Conservation (phyloP, 176 grass and related monocot genomes). For the Typha latifolia region DNA sequence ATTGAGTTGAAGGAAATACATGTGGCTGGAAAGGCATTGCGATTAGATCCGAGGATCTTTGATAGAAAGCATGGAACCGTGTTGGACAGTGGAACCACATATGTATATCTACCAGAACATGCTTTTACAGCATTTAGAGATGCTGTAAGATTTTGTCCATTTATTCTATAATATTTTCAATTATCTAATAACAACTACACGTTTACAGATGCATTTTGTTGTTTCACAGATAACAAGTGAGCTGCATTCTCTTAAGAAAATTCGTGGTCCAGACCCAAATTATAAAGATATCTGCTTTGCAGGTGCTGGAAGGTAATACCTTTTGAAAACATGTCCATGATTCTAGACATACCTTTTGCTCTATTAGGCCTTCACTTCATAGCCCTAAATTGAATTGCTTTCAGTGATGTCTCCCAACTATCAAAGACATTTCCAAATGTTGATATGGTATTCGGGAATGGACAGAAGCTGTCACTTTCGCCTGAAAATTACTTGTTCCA, state of each 20-base stretch:
- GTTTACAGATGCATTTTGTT: neutral
- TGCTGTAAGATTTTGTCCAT: conserved; percentile 53
- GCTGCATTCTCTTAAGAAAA: conserved; percentile 77
- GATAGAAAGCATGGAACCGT: conserved; percentile 74
- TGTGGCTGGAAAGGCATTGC: conserved; percentile 71
- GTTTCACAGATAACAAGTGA: conserved; percentile 60
- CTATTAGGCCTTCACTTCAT: neutral
- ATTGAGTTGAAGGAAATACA: conserved; percentile 93
- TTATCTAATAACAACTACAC: neutral
- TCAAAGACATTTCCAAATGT: conserved; percentile 72
- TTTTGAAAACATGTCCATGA: neutral
- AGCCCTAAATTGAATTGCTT: conserved; percentile 3
- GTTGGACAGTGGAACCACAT: conserved; percentile 97
- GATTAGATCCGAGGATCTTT: conserved; percentile 65
- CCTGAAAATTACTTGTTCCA: conserved; percentile 99
- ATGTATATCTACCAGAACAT: conserved; percentile 91
- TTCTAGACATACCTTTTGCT: neutral
- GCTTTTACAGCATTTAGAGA: conserved; percentile 88
- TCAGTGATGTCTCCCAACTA: conserved; percentile 56
- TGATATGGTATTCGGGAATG: conserved; percentile 95
- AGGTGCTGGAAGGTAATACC: conserved; percentile 83
- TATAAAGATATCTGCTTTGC: conserved; percentile 98
- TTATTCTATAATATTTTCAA: neutral
- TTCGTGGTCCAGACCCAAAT: conserved; percentile 88
- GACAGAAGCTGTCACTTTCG: conserved; percentile 85